These are phyloP conservation scores for Nymphaea colorata DNA, from an alignment of 164 flowering plant species.

Conservation along the genomic window DNA sequence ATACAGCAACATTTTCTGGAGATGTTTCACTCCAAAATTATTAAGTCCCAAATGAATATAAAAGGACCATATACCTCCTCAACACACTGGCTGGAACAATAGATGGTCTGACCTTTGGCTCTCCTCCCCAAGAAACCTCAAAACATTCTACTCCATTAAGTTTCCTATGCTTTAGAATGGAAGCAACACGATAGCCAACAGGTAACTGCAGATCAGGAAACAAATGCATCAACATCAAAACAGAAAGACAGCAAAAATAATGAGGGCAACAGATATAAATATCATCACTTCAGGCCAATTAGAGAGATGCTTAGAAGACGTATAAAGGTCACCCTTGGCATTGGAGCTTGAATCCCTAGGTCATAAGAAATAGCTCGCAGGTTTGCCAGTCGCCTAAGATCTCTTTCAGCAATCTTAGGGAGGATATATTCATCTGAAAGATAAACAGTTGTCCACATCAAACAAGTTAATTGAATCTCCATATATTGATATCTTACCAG, in stretches of 20 bases:
- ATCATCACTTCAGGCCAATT: no score
- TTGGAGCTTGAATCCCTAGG: conserved; percentile 40
- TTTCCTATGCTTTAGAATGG: conserved; percentile 55
- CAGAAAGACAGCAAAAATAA: not conserved
- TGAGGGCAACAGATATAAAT: not conserved
- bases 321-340: not conserved
- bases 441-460: not conserved
- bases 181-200: conserved; percentile 59
- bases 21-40: no score
- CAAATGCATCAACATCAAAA: not conserved
- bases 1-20: no score
- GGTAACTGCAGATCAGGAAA: conserved; percentile 40
- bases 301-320: no score
- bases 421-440: conserved; percentile 82
- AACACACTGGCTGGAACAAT: conserved; percentile 70
- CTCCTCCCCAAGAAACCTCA: conserved; percentile 73
- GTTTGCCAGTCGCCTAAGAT: conserved; percentile 63
- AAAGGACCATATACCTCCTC: conserved; percentile 35
- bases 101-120: conserved; percentile 50
- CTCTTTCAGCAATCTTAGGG: conserved; percentile 88
- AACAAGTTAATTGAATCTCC: not conserved
- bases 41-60: no score
- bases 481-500: not conserved
- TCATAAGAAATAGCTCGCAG: conserved; percentile 45
- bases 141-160: conserved; percentile 61